A percentile compares a stretch with the other conserved stretches of the same genome.
Conservation (phyloP, 108 stramenopile species). For the Aureococcus anophagefferens region DNA sequence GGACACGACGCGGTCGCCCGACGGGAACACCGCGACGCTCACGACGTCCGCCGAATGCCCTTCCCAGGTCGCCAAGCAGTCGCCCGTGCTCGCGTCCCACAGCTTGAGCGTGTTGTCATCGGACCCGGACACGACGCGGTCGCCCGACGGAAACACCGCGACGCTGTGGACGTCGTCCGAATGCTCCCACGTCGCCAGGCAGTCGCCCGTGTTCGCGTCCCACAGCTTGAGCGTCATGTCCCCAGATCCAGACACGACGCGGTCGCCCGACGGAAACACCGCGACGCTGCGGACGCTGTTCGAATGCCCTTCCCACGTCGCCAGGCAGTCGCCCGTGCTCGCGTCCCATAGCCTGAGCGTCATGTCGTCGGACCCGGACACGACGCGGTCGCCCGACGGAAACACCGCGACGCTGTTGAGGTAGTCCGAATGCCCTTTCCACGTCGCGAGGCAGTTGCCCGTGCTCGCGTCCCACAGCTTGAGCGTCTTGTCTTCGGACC, state of each 20-base stretch:
- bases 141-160: background rate
- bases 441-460: too few species aligned
- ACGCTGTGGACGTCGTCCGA: background rate
- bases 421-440: too few species aligned
- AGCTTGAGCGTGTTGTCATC: conserved; percentile 42
- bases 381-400: background rate
- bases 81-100: conserved; percentile 28
- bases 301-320: conserved; percentile 80
- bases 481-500: too few species aligned
- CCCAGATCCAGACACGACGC: conserved; percentile 74
- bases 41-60: background rate
- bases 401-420: too few species aligned
- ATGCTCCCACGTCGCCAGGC: too few species aligned
- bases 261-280: conserved; percentile 89
- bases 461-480: too few species aligned
- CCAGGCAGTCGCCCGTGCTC: conserved; percentile 32
- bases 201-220: conserved; percentile 70
- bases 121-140: conserved; percentile 25
- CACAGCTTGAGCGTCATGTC: conserved; percentile 87
- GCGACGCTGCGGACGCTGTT: conserved; percentile 71
- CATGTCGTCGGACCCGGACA: background rate
- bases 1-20: background rate
- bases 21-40: background rate
- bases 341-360: background rate
- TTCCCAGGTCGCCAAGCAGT: conserved; percentile 10